Base-by-base conservation (phyloP, 495 filamentous ascomycete genomes). In the Evernia prunastri region DNA sequence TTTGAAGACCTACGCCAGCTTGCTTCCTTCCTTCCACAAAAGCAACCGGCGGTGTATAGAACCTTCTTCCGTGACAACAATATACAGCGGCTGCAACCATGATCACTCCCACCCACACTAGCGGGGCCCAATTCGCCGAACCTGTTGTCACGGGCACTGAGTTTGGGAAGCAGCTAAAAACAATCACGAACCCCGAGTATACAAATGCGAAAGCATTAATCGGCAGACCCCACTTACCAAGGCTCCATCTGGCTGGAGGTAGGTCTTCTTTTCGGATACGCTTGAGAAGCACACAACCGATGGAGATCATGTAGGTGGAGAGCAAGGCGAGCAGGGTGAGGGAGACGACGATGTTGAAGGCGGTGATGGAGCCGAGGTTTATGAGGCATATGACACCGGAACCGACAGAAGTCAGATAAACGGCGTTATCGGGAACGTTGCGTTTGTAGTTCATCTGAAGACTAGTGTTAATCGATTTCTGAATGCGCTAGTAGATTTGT, bases 281-380 rank as follows among this genome's bases (percentile, higher is more conserved):
- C 47, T 43, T 61, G 45, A 23, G 74, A 2, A 77, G 60, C n/a
- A 77, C 37, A n/a, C 76, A 74, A 33, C 74, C 57, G 53, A 72
- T 74, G 53, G 78, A 76, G 43, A 78, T 70, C 27, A 75, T 69
- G 68, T 81, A 81, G 10, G 76, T 77, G 35, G 75, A 67, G 39
- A 76, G 70, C n/a, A 79, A 67, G 11, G 69, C 77, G 36, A 78
- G 68, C 17, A 75, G 71, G 12, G 68, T 67, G 2, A 81, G 75
- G 2, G 78, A 79, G 27, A 78, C 70, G 42, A 81, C 75, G 17
- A 77, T 76, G 31, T 71, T 72, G 66, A 81, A 78, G 29, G 77
- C 78, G 23, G 63, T 68, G 15, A 68, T 69, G 56, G 64, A 70
- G 58, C 76, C 78, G 45, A 78, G 70, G 35, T 78, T 76, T 63